phyloP scores from a whole-genome alignment of 805 yeast genomes.

The Yamadazyma sp. region DNA sequence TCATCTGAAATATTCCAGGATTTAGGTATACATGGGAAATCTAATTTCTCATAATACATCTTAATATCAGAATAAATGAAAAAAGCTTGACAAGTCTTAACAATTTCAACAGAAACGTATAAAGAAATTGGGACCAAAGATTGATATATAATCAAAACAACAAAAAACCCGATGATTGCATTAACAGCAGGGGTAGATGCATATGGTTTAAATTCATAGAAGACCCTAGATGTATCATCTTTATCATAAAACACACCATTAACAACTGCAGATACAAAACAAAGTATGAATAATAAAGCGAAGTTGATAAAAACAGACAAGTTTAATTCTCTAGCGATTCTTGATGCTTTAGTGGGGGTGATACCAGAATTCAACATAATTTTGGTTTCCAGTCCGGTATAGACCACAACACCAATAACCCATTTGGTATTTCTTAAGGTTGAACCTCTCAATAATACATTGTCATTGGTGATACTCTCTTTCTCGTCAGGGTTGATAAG shows the following conservation, averaged over 20 bases:
- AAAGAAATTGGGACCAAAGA: slow-evolving; percentile 77
- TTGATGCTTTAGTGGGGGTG: slow-evolving; percentile 71
- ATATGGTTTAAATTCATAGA: slow-evolving; percentile 60
- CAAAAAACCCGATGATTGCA: slow-evolving; percentile 69
- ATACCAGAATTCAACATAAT: slow-evolving; percentile 76
- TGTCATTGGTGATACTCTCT: slow-evolving; percentile 62
- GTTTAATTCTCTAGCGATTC: slow-evolving; percentile 64
- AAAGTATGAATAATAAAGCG: slow-evolving; percentile 54
- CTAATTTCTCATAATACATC: slow-evolving; percentile 66
- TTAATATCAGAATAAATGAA: slow-evolving; percentile 68
- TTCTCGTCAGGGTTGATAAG: slow-evolving; percentile 33
- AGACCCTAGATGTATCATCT: slow-evolving; percentile 42
- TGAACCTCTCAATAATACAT: slow-evolving; percentile 68
- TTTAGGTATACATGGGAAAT: slow-evolving; percentile 76
- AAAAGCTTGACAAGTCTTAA: slow-evolving; percentile 72
- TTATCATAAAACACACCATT: slow-evolving; percentile 62
- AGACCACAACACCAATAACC: slow-evolving; percentile 71
- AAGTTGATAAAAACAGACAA: slow-evolving; percentile 65
- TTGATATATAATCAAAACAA: slow-evolving; percentile 70
- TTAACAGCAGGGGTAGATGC: slow-evolving; percentile 59
- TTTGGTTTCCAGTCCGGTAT: slow-evolving; percentile 74
- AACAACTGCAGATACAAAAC: slow-evolving; percentile 66
- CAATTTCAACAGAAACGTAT: slow-evolving; percentile 74
- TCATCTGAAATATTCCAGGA: slow-evolving; percentile 85
- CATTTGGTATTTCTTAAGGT: slow-evolving; percentile 72